These are phyloP conservation scores for Eragrostis tef DNA, from an alignment of 202 grass and related monocot species.

Conservation along the genomic window DNA sequence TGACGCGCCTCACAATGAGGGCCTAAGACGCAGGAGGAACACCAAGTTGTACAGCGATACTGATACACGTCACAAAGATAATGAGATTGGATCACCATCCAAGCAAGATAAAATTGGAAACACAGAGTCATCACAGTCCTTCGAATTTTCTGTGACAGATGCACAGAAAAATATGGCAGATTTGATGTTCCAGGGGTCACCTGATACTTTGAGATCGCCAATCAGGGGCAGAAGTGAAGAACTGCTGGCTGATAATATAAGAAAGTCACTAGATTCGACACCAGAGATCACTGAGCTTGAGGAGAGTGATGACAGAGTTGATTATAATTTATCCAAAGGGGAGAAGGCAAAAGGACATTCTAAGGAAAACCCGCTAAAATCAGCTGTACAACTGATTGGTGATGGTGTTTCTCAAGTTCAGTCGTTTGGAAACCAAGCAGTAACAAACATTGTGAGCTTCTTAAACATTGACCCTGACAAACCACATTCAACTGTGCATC, in stretches of 20 bases:
- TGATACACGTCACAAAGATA: constrained; percentile 42
- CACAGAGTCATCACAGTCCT: constrained; percentile 55
- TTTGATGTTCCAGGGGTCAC: constrained; percentile 47
- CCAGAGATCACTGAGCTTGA: constrained; percentile 81
- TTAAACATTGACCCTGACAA: constrained; percentile 92
- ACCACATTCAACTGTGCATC: constrained; percentile 55
- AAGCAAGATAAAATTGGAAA: constrained; percentile 59
- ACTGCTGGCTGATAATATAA: constrained; percentile 61
- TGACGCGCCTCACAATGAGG: constrained; percentile 54
- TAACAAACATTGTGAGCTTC: constrained; percentile 96
- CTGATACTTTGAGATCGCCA: constrained; percentile 53
- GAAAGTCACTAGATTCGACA: constrained; percentile 58
- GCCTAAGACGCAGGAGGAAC: constrained; percentile 69
- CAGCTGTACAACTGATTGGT: constrained; percentile 91
- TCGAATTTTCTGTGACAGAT: constrained; percentile 64
- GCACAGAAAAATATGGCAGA: constrained; percentile 50
- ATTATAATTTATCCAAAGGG: constrained; percentile 57
- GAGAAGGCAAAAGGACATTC: constrained; percentile 55
- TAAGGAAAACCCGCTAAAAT: constrained; percentile 92
- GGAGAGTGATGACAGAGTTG: constrained; percentile 52
- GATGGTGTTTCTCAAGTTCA: constrained; percentile 99
- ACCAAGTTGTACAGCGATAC: constrained; percentile 37
- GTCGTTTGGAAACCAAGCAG: constrained; percentile 89
- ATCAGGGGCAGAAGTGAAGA: constrained; percentile 61
- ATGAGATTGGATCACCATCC: constrained; percentile 49